Evolutionary conservation across 345 rosid genomes (phyloP), one percentile per base, ranked within the genome.

Genomic region (Zanthoxylum bungeanum): DNA sequence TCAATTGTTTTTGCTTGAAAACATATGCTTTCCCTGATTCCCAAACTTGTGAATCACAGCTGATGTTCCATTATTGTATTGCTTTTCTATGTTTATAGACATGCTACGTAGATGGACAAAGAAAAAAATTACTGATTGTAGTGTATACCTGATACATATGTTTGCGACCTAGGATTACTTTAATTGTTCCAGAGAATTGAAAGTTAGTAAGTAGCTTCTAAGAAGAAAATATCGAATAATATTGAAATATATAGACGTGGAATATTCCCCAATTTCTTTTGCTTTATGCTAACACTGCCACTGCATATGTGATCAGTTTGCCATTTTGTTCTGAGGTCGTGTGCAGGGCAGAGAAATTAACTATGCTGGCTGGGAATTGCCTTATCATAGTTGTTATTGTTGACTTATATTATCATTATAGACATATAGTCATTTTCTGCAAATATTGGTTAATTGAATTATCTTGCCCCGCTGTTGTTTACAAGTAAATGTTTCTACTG

Each of bases 201-300:
- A 37, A 61, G 66, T 25, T 61, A 37, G 66, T 21, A 39, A 62
- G 50, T 62, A 27, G 50, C 50, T 24, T 42, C 39, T 62, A 40
- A 21, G 28, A 22, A 39, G 33, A 21, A 3, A 36, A 24, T 60
- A 21, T 36, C 44, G 9, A 34, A 9, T n/a, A n/a, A n/a, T n/a
- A n/a, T n/a, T n/a, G n/a, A n/a, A n/a, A n/a, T n/a, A n/a, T n/a
- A n/a, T n/a, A n/a, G n/a, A n/a, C n/a, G n/a, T n/a, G n/a, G n/a
- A n/a, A n/a, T n/a, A n/a, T n/a, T n/a, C n/a, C n/a, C n/a, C n/a
- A n/a, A n/a, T n/a, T n/a, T n/a, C n/a, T n/a, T n/a, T n/a, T n/a
- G n/a, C n/a, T n/a, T n/a, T n/a, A n/a, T n/a, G n/a, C n/a, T n/a
- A n/a, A n/a, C n/a, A n/a, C n/a, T n/a, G n/a, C n/a, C n/a, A n/a